Base-by-base conservation (phyloP, 1,284 basidiomycete species). In the Puccinia polysora region DNA sequence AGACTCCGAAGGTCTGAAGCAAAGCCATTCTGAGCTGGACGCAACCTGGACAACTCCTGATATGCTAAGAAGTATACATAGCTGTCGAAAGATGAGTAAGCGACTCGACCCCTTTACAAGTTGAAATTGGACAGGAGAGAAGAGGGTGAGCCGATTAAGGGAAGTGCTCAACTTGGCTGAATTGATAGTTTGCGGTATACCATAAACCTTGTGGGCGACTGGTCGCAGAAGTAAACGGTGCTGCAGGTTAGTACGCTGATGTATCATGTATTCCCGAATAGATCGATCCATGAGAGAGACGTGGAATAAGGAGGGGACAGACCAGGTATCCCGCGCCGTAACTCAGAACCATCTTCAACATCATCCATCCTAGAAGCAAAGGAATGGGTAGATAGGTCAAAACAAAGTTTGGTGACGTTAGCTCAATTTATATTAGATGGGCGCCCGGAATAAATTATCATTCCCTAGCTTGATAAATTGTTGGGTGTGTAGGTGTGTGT, bases 151-250 rank as follows among this genome's bases (percentile, higher is more conserved):
- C n/a, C n/a, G n/a, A n/a, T n/a, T n/a, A n/a, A 97, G 97, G 80
- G n/a, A 18, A 53, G 6, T 30, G 36, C 69, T 43, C 34, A 64
- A 71, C 69, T 97, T 97, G 0, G 94, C 95, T 0, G 90, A 88
- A 79, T 99, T 99, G 82, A 98, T 94, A 0, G 95, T 97, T 79
- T 97, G 94, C 0, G 95, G 91, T 1, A 96, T 82, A 1, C 95
- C 95, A 77, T 95, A 98, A 75, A 97, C 92, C 81, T 89, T 91
- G 82, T 98, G 94, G 0, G 91, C 87, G 15, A 95, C 93, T 85
- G 79, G 36, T 60, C 62, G n/a, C 25, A 53, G 67, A 73, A 63
- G 65, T 56, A n/a, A 36, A 4, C 30, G 25, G 18, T 10, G 15
- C 4, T n/a, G 23, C 20, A 30, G 18, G 76, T 38, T 36, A n/a